These are phyloP conservation scores for Daucus carota DNA, from an alignment of 129 eudicot genomes.

Conservation along the genomic window DH1_v3.0 NC_030385.2:41388001-41388500, in stretches of 20 bases:
- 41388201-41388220: neutral
- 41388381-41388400: neutral
- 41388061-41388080: neutral
- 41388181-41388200: neutral
- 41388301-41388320: neutral
- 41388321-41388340: neutral
- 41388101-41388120: neutral
- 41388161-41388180: neutral
- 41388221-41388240: neutral
- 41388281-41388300: neutral
- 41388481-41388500: neutral
- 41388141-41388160: neutral
- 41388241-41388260: neutral
- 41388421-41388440: neutral
- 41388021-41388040: neutral
- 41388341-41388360: neutral
- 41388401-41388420: neutral
- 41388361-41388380: neutral
- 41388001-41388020: no score
- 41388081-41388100: neutral
- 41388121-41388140: neutral
- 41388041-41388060: neutral
- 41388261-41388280: neutral
- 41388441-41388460: neutral
- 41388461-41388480: neutral